A percentile compares a stretch with the other conserved stretches of the same genome.
Evolutionary conservation across 2,329 filamentous ascomycete genomes (phyloP).

Genomic region (Malbranchea cinnamomea): DNA sequence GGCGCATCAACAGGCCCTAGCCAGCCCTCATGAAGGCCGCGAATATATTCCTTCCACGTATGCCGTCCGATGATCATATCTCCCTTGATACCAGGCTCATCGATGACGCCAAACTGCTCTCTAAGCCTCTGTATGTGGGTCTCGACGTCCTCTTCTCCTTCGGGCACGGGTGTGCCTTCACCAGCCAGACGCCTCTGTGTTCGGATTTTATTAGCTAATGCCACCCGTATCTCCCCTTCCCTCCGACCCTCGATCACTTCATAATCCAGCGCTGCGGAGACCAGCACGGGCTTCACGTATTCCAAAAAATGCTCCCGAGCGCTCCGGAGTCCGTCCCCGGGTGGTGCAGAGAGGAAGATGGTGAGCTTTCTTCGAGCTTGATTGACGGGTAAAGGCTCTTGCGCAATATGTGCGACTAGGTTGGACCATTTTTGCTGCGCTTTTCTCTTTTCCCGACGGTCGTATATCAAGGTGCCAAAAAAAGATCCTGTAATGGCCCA

Average conservation of each 20-base stretch:
- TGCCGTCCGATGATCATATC: slow-evolving; percentile 83
- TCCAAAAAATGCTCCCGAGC: slow-evolving; percentile 94
- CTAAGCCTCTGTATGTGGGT: slow-evolving; percentile 49
- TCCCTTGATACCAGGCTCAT: slow-evolving; percentile 60
- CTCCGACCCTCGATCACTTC: slow-evolving; percentile 85
- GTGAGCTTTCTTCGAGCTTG: slow-evolving; percentile 72
- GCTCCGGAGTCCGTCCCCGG: slow-evolving; percentile 65
- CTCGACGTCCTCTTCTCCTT: slow-evolving; percentile 36
- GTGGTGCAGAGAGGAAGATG: slow-evolving; percentile 71
- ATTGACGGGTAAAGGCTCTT: slow-evolving; percentile 56
- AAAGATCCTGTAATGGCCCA: slow-evolving; percentile 64
- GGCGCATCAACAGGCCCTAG: slow-evolving; percentile 58
- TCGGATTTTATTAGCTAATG: slow-evolving; percentile 73
- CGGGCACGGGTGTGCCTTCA: slow-evolving; percentile 33
- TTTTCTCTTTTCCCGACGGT: slow-evolving; percentile 76
- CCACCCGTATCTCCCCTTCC: slow-evolving; percentile 83
- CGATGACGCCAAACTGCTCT: slow-evolving; percentile 48
- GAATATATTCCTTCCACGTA: slow-evolving; percentile 93
- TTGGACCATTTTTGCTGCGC: slow-evolving; percentile 76
- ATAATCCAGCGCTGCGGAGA: slow-evolving; percentile 84
- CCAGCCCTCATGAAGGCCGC: slow-evolving; percentile 93
- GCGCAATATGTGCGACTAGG: slow-evolving; percentile 68
- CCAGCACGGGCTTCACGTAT: slow-evolving; percentile 85
- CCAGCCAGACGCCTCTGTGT: slow-evolving; percentile 45
- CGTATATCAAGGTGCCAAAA: slow-evolving; percentile 71